Base-by-base conservation (phyloP, 805 yeast genomes). In the Vanderwaltozyma polyspora region DNA sequence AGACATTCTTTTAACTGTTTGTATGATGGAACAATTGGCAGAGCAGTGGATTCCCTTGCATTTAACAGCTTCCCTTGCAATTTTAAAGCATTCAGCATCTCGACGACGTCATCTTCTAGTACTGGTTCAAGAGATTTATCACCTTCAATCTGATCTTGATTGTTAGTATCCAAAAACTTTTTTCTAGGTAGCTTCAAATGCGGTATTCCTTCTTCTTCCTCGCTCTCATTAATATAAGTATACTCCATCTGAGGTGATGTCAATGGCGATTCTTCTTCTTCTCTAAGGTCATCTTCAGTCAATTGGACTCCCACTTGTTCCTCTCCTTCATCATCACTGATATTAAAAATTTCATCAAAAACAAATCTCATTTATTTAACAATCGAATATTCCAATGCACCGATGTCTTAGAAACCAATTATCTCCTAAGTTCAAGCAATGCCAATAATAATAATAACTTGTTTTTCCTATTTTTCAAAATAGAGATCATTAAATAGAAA, bases 161-260 rank as follows among this genome's bases (percentile, higher is more conserved):
- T 7, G 29, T 6, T 26, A 9, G 12, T 8, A 7, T 19, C 29
- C 21, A 12, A 21, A 12, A 11, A 23, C 25, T 27, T 18, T 11
- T 27, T 21, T 22, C 15, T 34, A 7, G 36, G 36, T 13, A 34
- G 19, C 13, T 22, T 18, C n/a, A 34, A 28, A 25, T 29, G 36
- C 7, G 36, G 36, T 12, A 34, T 29, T 7, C 17, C 31, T n/a
- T 29, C 32, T 21, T 29, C 32, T 9, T 34, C 36, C 25, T 34
- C 36, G 25, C 32, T 29, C 18, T 34, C 36, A 29, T 34, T 34
- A 16, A 34, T 34, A 34, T 29, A 34, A 6, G 36, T 34, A 25
- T 29, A 34, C 8, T 30, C 33, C 2, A 27, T 5, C 19, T 25
- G 18, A 3, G 29, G 30, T 4, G 33, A 34, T 7, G 37, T 29